These are phyloP conservation scores for Mrakia blollopis DNA, from an alignment of 768 basidiomycete genomes.

Conservation along the genomic window DNA sequence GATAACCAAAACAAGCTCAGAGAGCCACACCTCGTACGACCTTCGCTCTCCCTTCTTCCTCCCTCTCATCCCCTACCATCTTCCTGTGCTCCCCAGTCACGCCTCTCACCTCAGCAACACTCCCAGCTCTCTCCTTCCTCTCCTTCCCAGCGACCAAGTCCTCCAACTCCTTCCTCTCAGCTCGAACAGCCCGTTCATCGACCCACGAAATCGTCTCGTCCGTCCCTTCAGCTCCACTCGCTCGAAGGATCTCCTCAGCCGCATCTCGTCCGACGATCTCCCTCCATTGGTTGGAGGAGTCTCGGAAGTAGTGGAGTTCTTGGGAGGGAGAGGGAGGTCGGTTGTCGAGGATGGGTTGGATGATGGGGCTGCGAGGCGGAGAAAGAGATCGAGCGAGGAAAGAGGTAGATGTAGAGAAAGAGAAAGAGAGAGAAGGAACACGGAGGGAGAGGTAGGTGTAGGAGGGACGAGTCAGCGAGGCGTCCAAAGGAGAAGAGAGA, in stretches of 20 bases:
- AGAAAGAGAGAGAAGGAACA: not conserved
- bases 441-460: not conserved
- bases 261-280: slow-evolving; percentile 20
- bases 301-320: slow-evolving; percentile 31
- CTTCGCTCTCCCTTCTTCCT: not conserved
- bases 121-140: not conserved
- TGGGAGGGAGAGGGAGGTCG: slow-evolving; percentile 4
- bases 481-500: not conserved
- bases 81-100: not conserved
- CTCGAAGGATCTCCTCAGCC: slow-evolving; percentile 23
- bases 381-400: not conserved
- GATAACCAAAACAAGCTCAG: not conserved
- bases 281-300: slow-evolving; percentile 8
- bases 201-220: slow-evolving; percentile 18
- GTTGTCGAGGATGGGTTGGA: slow-evolving; percentile 20
- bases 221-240: not conserved
- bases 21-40: not conserved
- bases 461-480: not conserved
- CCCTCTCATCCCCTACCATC: slow-evolving; percentile 1
- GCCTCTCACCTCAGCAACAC: not conserved
- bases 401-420: not conserved
- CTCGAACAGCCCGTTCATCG: not conserved
- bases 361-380: slow-evolving; percentile 9
- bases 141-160: not conserved
- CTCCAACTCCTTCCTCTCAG: slow-evolving; percentile 22